Evolutionary conservation across 2,329 filamentous ascomycete species (phyloP), one percentile per base, ranked within the genome.

Genomic region (Dactylellina haptotyla): DNA sequence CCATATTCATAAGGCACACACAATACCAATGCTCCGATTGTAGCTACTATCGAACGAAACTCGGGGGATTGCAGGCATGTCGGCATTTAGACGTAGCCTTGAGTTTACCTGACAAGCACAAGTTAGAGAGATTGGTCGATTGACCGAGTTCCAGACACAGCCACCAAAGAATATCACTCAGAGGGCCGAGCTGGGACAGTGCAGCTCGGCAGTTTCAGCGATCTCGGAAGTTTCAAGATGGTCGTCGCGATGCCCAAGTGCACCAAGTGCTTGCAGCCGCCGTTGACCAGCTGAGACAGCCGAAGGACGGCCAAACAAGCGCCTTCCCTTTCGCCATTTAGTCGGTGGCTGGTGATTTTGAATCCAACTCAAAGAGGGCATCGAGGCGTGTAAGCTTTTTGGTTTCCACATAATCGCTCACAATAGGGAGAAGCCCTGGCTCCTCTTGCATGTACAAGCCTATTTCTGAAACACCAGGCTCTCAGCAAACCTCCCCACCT

Each of bases 151-250:
- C n/a, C n/a, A n/a, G n/a, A n/a, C n/a, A n/a, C n/a, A n/a, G n/a
- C n/a, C n/a, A n/a, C n/a, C n/a, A n/a, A n/a, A n/a, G n/a, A n/a
- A n/a, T n/a, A n/a, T n/a, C n/a, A n/a, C n/a, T n/a, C n/a, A n/a
- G n/a, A n/a, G n/a, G n/a, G n/a, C 10, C 9, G 34, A 3, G 12
- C 34, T 39, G 12, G 10, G 34, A 12, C 37, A 41, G n/a, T 59
- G 54, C 39, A 50, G 28, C 46, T 67, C 63, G 63, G 63, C 63
- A 57, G 63, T 67, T 67, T 67, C 63, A 59, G 28, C 20, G 37
- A 53, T 48, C 53, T 67, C 63, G 63, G 63, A 67, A 67, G 63
- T 67, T 67, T 67, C 63, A 67, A 30, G 43, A 46, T 34, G 26
- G 53, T 66, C 62, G 62, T 66, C 32, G 62, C 62, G 62, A 66